Conservation (phyloP, 1,284 basidiomycete species). For the Microbotryomycetes sp. region DNA sequence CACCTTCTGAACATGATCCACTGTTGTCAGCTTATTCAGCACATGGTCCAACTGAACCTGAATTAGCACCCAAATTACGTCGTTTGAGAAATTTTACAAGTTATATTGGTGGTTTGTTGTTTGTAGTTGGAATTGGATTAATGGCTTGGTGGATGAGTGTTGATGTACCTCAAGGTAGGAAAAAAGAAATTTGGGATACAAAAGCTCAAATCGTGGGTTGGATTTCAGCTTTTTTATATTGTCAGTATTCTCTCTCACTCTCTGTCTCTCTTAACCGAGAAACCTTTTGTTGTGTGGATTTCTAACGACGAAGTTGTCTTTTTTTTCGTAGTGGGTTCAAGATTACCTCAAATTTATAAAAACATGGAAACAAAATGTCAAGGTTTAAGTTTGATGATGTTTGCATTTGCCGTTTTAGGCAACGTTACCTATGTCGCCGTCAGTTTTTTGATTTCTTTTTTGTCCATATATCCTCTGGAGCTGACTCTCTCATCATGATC, state of each 20-base stretch:
- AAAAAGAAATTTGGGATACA: conserved; percentile 36
- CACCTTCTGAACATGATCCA: conserved; percentile 12
- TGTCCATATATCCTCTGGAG: background rate
- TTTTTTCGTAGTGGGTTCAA: conserved; percentile 21
- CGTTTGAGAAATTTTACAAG: conserved; percentile 17
- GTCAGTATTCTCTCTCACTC: conserved; percentile 3
- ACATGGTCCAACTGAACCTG: conserved; percentile 10
- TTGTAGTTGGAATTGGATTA: conserved; percentile 30
- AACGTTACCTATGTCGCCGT: conserved; percentile 38
- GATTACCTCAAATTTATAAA: conserved; percentile 35
- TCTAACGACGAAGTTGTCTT: background rate
- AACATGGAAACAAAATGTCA: conserved; percentile 38
- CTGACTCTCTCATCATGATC: background rate
- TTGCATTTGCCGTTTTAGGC: conserved; percentile 36
- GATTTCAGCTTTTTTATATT: conserved; percentile 36
- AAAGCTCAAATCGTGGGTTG: conserved; percentile 37
- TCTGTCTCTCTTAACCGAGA: too few relatives aligned
- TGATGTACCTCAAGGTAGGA: conserved; percentile 6
- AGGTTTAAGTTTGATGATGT: conserved; percentile 37
- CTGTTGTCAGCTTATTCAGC: conserved; percentile 32
- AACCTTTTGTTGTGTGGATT: background rate
- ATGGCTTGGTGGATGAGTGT: conserved; percentile 24
- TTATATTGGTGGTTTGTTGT: conserved; percentile 27
- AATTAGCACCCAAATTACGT: conserved; percentile 10
- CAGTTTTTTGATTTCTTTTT: conserved; percentile 7